A percentile compares a stretch with the other conserved stretches of the same genome.
Evolutionary conservation across 2,329 filamentous ascomycete genomes (phyloP).

Genomic region (Nemania sp.): DNA sequence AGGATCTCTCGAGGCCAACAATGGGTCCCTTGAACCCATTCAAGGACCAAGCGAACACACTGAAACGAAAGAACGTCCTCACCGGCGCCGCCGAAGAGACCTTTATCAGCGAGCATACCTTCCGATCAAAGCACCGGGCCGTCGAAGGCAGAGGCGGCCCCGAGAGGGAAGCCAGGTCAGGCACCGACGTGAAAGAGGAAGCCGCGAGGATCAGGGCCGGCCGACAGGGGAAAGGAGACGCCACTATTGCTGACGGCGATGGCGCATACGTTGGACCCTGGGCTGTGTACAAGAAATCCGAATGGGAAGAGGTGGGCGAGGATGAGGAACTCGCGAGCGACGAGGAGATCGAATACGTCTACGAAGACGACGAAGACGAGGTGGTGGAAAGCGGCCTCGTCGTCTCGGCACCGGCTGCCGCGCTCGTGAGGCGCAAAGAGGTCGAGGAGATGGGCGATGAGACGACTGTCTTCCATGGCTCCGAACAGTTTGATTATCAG

Average conservation of each 20-base stretch:
- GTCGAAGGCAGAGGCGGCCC: constrained; percentile 70
- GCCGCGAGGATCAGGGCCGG: constrained; percentile 70
- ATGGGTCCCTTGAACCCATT: constrained; percentile 78
- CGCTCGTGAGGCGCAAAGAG: constrained; percentile 60
- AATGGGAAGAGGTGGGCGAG: constrained; percentile 75
- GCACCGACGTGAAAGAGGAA: constrained; percentile 68
- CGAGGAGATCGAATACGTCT: constrained; percentile 77
- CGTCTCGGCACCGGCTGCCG: constrained; percentile 58
- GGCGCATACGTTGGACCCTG: constrained; percentile 92
- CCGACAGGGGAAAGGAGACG: constrained; percentile 83
- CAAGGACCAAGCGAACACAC: constrained; percentile 60
- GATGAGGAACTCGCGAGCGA: constrained; percentile 77
- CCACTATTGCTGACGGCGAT: constrained; percentile 81
- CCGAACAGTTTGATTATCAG: constrained; percentile 85
- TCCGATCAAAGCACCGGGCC: constrained; percentile 84
- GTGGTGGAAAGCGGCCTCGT: constrained; percentile 67
- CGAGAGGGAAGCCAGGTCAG: constrained; percentile 59
- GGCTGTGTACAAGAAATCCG: constrained; percentile 77
- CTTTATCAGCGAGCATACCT: constrained; percentile 86
- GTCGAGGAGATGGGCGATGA: constrained; percentile 69
- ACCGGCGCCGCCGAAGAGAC: constrained; percentile 90
- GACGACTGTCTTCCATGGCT: constrained; percentile 85
- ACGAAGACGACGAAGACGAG: constrained; percentile 71
- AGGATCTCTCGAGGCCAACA: constrained; percentile 68
- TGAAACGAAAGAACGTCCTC: constrained; percentile 80